Evolutionary conservation across 768 basidiomycete species (phyloP), one percentile per base, ranked within the genome.

Genomic region (Asterophora lycoperdoides): DNA sequence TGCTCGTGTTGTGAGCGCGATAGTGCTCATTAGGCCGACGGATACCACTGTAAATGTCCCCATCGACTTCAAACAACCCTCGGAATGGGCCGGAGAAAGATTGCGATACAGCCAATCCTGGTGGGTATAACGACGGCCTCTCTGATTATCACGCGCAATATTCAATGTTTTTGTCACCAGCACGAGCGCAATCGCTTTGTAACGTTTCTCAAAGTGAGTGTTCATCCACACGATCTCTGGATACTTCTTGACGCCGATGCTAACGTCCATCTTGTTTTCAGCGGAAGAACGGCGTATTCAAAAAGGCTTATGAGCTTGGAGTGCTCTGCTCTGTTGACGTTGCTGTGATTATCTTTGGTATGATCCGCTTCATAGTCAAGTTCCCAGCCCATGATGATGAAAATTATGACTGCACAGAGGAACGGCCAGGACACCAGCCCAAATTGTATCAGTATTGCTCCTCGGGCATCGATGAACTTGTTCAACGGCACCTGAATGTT

Each of bases 261-360:
- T 59, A 61, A 65, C 68, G 73, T 75, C 68, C 70, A 72, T 71
- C 66, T 51, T 49, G 40, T 58, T 53, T 54, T 40, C 69, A 92
- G 89, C 80, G 89, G 60, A 91, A 92, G 74, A 89, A 89, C 53
- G 89, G 89, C 5, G 80, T 92, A 52, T 92, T 92, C 83, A 91
- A 92, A 68, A 92, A 91, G 61, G 89, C 89, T 0, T 90, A 90
- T 62, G 89, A 92, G 67, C 85, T 92, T 52, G 89, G 89, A 11
- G 89, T 92, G 2, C 78, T 92, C 35, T 92, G 89, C 65, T 89
- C 86, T 5, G 89, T 91, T 57, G 89, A 92, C 57, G 89, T 92
- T 38, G 87, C 87, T 4, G 89, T 92, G 62, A 86, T 92, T 62
- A 88, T 92, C 64, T 91, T 92, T 53, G 89, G 68, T 69, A 43